These are phyloP conservation scores for Yarrowia deformans DNA, from an alignment of 805 yeast genomes.

Conservation along the genomic window DNA sequence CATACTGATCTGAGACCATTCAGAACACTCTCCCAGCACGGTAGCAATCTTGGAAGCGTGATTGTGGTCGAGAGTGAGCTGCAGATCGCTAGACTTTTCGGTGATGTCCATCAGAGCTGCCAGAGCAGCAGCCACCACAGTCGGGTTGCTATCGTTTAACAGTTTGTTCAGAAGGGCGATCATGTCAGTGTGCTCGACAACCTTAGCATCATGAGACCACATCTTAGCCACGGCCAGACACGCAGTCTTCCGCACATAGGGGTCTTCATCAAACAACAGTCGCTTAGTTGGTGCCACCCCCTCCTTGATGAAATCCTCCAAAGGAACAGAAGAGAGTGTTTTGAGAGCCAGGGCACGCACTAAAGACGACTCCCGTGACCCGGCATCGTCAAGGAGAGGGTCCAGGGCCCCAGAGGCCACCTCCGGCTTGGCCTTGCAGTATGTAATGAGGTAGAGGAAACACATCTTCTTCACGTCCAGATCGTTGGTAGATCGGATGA, in stretches of 20 bases:
- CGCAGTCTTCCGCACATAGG: slow-evolving; percentile 72
- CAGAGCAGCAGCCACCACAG: slow-evolving; percentile 74
- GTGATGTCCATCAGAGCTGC: slow-evolving; percentile 71
- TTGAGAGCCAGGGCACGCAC: slow-evolving; percentile 68
- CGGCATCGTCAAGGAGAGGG: slow-evolving; percentile 60
- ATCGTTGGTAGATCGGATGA: slow-evolving; percentile 60
- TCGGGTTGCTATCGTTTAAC: slow-evolving; percentile 63
- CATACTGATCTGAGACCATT: slow-evolving; percentile 77
- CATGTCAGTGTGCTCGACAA: slow-evolving; percentile 56
- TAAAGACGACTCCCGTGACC: slow-evolving; percentile 55
- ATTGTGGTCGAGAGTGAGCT: slow-evolving; percentile 60
- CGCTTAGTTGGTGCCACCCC: slow-evolving; percentile 54
- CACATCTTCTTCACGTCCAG: slow-evolving; percentile 75
- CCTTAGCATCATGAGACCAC: slow-evolving; percentile 61
- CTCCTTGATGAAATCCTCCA: slow-evolving; percentile 59
- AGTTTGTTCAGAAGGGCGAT: slow-evolving; percentile 59
- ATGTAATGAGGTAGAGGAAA: slow-evolving; percentile 67
- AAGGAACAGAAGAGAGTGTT: slow-evolving; percentile 67
- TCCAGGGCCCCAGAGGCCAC: slow-evolving; percentile 65
- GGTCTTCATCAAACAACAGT: slow-evolving; percentile 58
- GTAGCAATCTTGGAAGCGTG: slow-evolving; percentile 57
- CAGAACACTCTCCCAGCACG: slow-evolving; percentile 54
- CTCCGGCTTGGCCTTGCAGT: slow-evolving; percentile 65
- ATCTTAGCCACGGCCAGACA: slow-evolving; percentile 72
- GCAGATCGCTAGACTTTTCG: slow-evolving; percentile 60